Evolutionary conservation across 140 eudicot species (phyloP).

Genomic region (Senecio squalidus): DNA sequence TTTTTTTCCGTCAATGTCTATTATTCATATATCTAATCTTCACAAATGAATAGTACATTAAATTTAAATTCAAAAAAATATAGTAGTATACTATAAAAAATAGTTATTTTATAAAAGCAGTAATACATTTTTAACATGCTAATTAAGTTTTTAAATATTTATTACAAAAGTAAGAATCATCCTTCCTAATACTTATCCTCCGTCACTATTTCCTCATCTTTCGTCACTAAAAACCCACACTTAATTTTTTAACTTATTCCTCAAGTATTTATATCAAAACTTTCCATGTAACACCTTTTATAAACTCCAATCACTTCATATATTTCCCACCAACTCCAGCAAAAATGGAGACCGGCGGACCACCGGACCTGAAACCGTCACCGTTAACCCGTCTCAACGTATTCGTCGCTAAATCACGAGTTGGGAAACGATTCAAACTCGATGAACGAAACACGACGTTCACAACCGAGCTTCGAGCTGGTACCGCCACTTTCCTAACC

Average conservation of each 20-base stretch:
- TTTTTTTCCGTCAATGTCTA: too few species aligned
- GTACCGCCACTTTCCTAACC: conserved; percentile 91
- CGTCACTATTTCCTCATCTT: conserved; percentile 11
- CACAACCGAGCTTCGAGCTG: conserved; percentile 96
- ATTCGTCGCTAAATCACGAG: conserved; percentile 21
- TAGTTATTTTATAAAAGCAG: too few species aligned
- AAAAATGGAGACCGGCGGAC: conserved; percentile 25
- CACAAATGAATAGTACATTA: too few species aligned
- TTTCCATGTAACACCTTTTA: conserved; percentile 1
- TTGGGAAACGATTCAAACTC: conserved; percentile 38
- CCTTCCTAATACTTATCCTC: conserved; percentile 16
- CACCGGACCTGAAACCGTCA: conserved; percentile 19
- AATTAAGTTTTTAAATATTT: too few species aligned
- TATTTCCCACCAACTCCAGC: not conserved
- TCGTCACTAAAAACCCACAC: conserved; percentile 8
- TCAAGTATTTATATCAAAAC: conserved; percentile 12
- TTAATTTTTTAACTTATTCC: conserved; percentile 6
- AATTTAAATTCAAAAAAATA: too few species aligned
- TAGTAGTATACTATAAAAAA: too few species aligned
- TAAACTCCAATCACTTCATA: not conserved
- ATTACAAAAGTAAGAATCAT: conserved; percentile 29
- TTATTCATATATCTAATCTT: too few species aligned
- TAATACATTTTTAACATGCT: too few species aligned
- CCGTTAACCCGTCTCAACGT: conserved; percentile 24
- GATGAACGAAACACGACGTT: conserved; percentile 57